Conservation (phyloP, 2,329 filamentous ascomycete species). For the Lasiodiplodia sp. region DNA sequence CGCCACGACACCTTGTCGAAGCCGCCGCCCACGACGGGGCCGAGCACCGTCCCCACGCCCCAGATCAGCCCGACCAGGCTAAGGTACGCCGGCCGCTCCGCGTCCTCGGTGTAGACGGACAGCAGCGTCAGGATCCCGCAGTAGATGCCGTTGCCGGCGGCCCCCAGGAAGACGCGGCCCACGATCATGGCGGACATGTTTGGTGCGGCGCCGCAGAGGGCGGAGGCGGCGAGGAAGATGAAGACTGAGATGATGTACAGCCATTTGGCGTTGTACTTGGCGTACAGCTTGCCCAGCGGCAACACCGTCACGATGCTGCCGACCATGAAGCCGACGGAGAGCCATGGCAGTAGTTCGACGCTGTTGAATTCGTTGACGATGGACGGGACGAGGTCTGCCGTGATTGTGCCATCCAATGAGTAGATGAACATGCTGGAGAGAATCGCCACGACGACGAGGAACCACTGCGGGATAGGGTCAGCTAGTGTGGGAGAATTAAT, state of each 20-base stretch:
- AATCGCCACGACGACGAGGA: conserved; percentile 22
- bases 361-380: conserved; percentile 45
- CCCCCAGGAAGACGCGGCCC: conserved; percentile 63
- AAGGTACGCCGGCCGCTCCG: conserved; percentile 52
- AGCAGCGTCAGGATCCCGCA: conserved; percentile 43
- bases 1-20: conserved; percentile 51
- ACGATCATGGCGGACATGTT: conserved; percentile 58
- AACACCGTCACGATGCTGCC: conserved; percentile 51
- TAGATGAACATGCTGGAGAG: conserved; percentile 40
- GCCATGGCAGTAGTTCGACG: conserved; percentile 47
- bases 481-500: background rate
- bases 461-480: conserved; percentile 23
- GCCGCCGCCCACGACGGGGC: conserved; percentile 42
- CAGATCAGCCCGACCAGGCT: conserved; percentile 39
- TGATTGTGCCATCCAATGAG: conserved; percentile 50
- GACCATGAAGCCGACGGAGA: conserved; percentile 45
- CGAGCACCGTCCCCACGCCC: conserved; percentile 39
- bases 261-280: conserved; percentile 60
- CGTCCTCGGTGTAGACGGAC: conserved; percentile 59
- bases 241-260: conserved; percentile 48
- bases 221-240: conserved; percentile 62
- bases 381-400: conserved; percentile 51
- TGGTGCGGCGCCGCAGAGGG: conserved; percentile 58
- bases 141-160: conserved; percentile 57
- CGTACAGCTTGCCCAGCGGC: conserved; percentile 59